phyloP scores from a whole-genome alignment of 805 yeast species.

The Teunomyces cretensis region DNA sequence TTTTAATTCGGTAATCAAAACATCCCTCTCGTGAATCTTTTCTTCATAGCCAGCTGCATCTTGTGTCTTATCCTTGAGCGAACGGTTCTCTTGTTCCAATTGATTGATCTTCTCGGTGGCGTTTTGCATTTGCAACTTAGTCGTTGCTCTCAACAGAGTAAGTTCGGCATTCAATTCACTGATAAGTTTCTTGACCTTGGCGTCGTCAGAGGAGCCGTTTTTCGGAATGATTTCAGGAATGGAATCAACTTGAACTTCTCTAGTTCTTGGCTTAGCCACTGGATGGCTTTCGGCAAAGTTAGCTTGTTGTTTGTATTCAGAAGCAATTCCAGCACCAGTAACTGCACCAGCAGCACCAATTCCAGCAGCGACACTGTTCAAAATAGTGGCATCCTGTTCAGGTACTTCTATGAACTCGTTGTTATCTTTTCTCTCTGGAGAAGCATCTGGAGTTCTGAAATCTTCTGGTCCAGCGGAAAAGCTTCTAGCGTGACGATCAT shows the following conservation, averaged over 20 bases:
- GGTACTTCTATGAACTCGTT: conserved; percentile 32
- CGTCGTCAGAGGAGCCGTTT: conserved; percentile 17
- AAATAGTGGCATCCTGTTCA: conserved; percentile 22
- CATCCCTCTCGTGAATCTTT: conserved; percentile 31
- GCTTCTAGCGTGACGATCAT: conserved; percentile 34
- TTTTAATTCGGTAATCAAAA: conserved; percentile 31
- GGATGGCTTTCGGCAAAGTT: neutral
- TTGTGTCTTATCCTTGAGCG: conserved; percentile 5
- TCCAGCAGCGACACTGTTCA: conserved; percentile 3
- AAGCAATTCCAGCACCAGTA: neutral
- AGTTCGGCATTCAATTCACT: conserved; percentile 34
- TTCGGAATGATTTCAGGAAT: conserved; percentile 1
- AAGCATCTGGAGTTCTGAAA: conserved; percentile 23
- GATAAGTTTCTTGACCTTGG: conserved; percentile 31
- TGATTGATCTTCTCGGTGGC: conserved; percentile 55
- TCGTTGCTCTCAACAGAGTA: conserved; percentile 26
- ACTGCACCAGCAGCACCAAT: conserved; percentile 1
- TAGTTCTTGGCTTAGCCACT: neutral
- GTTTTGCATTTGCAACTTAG: conserved; percentile 50
- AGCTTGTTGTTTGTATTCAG: conserved; percentile 4
- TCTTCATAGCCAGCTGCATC: conserved; percentile 13
- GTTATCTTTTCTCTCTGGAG: conserved; percentile 12
- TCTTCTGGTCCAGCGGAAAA: conserved; percentile 35
- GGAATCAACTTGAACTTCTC: neutral
- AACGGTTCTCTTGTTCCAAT: conserved; percentile 40